phyloP scores from a whole-genome alignment of 2,329 filamentous ascomycete species.

The Aspergillus brasiliensis region DNA sequence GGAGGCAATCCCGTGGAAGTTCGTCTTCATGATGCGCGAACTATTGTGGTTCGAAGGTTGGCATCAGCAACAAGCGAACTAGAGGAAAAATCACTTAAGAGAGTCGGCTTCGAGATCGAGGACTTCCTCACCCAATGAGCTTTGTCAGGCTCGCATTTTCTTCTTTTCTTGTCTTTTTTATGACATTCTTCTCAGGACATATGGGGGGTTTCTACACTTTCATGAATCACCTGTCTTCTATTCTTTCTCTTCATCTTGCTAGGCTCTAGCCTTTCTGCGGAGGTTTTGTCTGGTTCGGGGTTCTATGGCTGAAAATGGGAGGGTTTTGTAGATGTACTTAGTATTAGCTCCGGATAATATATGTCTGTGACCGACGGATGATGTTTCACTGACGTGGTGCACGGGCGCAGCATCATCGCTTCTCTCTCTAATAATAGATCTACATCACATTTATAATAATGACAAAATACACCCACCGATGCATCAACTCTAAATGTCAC shows the following conservation, averaged over 20 bases:
- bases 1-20: constrained; percentile 59
- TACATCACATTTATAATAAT: neutral
- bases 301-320: neutral
- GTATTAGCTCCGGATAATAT: neutral
- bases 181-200: neutral
- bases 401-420: neutral
- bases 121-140: constrained; percentile 60
- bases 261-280: neutral
- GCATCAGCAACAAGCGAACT: constrained; percentile 43
- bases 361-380: neutral
- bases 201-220: neutral
- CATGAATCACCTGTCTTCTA: neutral
- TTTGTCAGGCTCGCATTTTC: constrained; percentile 3
- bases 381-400: neutral
- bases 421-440: neutral
- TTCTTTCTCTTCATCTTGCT: neutral
- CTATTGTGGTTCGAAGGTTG: constrained; percentile 56
- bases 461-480: no score
- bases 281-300: neutral
- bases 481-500: no score
- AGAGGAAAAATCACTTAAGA: constrained; percentile 70
- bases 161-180: neutral
- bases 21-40: constrained; percentile 49
- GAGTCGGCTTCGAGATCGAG: constrained; percentile 82
- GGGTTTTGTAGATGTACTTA: neutral